Evolutionary conservation across 116 monocot species (phyloP).

Genomic region (Thalassia testudinum): DNA sequence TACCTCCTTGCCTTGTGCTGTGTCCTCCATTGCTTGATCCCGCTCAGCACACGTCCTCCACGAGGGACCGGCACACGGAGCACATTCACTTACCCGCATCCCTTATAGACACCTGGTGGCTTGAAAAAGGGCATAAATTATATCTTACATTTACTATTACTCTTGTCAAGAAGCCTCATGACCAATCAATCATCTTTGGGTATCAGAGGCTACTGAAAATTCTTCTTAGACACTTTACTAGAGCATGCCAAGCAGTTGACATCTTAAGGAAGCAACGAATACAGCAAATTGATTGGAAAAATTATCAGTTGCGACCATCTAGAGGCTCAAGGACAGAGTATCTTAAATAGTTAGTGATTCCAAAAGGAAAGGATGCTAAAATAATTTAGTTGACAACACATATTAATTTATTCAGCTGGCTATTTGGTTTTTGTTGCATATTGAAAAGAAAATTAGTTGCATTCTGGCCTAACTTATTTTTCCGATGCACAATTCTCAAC

Average conservation of each 20-base stretch:
- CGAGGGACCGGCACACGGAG: too few species aligned
- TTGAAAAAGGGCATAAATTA: too few species aligned
- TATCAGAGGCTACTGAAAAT: slow-evolving; percentile 75
- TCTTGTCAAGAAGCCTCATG: slow-evolving; percentile 65
- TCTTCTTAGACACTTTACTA: slow-evolving; percentile 33
- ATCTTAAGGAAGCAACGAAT: slow-evolving; percentile 51
- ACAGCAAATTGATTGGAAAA: slow-evolving; percentile 56
- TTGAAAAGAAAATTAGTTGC: too few species aligned
- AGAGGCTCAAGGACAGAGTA: slow-evolving; percentile 40
- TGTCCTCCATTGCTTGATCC: too few species aligned
- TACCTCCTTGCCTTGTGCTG: too few species aligned
- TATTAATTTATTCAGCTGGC: too few species aligned
- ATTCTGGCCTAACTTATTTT: slow-evolving; percentile 44
- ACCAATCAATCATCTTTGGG: slow-evolving; percentile 63
- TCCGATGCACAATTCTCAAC: slow-evolving; percentile 77
- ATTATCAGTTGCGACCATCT: slow-evolving; percentile 22
- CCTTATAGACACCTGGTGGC: too few species aligned
- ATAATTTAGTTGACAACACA: too few species aligned
- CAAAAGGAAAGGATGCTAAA: slow-evolving; percentile 8
- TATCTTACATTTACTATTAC: too few species aligned
- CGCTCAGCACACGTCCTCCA: too few species aligned
- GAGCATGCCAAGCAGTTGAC: slow-evolving; percentile 23
- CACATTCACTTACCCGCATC: too few species aligned
- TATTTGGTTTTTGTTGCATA: too few species aligned
- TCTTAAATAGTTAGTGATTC: slow-evolving; percentile 23